Conservation (phyloP, 352 stramenopile species). For the Globisporangium yorkense region DNA sequence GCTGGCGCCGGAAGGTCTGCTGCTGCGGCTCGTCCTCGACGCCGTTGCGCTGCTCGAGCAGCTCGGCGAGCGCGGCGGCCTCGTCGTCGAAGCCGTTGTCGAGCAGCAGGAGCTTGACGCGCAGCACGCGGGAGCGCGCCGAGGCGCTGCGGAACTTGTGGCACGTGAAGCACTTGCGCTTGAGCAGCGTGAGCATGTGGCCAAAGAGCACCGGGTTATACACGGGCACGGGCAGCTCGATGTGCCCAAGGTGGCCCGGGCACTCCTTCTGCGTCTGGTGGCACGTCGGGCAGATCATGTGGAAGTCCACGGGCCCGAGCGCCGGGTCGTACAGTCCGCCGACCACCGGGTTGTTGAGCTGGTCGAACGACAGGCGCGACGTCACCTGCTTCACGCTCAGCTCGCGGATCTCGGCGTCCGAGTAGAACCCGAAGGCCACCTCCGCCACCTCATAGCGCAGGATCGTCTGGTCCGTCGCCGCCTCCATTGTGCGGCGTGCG, state of each 20-base stretch:
- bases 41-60: conserved; percentile 83
- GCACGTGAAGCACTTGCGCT: conserved; percentile 98
- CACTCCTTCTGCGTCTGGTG: conserved; percentile 94
- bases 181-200: conserved; percentile 94
- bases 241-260: conserved; percentile 97
- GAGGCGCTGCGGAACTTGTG: conserved; percentile 92
- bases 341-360: conserved; percentile 92
- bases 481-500: conserved; percentile 46
- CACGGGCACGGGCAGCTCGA: conserved; percentile 97
- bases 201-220: conserved; percentile 98
- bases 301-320: conserved; percentile 91
- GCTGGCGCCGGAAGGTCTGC: conserved; percentile 70
- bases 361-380: conserved; percentile 93
- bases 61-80: conserved; percentile 61
- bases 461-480: conserved; percentile 87
- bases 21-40: conserved; percentile 75
- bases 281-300: conserved; percentile 94
- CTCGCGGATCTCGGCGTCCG: conserved; percentile 95
- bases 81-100: conserved; percentile 87
- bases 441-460: conserved; percentile 89
- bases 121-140: conserved; percentile 69
- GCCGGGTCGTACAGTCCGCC: conserved; percentile 96
- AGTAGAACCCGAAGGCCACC: conserved; percentile 96
- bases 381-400: conserved; percentile 97
- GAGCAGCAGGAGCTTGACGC: conserved; percentile 90